phyloP scores from a whole-genome alignment of 2,329 filamentous ascomycete species.

The Xylariales sp. region DNA sequence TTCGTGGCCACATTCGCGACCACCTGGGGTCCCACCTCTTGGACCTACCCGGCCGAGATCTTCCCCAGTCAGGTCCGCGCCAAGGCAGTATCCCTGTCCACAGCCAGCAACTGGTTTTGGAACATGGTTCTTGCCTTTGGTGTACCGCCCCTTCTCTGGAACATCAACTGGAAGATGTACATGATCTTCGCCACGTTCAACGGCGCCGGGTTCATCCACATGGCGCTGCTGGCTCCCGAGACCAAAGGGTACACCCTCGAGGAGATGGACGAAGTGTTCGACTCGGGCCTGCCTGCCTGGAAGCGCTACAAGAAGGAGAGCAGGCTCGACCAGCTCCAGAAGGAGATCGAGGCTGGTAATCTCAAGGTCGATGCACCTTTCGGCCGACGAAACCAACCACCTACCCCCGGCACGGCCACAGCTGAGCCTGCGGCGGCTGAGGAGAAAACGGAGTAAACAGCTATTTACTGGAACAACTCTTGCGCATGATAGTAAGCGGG shows the following conservation, averaged over 20 bases:
- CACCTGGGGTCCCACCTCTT: conserved; percentile 30
- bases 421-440: background rate
- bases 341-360: conserved; percentile 42
- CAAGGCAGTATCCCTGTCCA: conserved; percentile 58
- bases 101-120: conserved; percentile 57
- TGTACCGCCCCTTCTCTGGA: conserved; percentile 44
- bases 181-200: conserved; percentile 75
- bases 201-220: conserved; percentile 62
- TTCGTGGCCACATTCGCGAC: conserved; percentile 65
- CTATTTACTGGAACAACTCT: no score
- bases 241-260: conserved; percentile 72
- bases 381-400: background rate
- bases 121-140: conserved; percentile 53
- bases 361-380: conserved; percentile 27
- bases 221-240: conserved; percentile 59
- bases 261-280: conserved; percentile 72
- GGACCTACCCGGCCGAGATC: conserved; percentile 57
- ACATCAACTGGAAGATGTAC: conserved; percentile 63
- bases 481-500: no score
- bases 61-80: conserved; percentile 59
- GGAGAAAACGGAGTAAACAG: background rate
- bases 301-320: conserved; percentile 37
- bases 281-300: conserved; percentile 56
- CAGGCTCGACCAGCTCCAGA: conserved; percentile 40
- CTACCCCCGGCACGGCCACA: background rate